A percentile compares a stretch with the other conserved stretches of the same genome.
Conservation (phyloP, 2,329 filamentous ascomycete genomes). For the Sclerotinia spermophila region DNA sequence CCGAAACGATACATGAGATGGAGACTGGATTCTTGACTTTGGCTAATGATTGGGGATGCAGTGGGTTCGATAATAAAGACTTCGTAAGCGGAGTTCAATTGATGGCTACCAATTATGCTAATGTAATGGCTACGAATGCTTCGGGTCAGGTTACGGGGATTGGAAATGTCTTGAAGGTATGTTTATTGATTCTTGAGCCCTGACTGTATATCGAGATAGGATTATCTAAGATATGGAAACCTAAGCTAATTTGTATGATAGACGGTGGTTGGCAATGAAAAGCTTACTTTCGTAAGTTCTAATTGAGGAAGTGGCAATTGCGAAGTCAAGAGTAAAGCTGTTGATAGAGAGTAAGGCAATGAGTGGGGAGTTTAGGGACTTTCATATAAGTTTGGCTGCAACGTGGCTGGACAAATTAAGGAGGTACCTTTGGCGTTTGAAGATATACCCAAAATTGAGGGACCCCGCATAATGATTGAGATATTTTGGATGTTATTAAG, state of each 20-base stretch:
- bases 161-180: conserved; percentile 45
- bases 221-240: neutral
- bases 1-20: too few species aligned
- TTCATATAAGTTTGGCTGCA: neutral
- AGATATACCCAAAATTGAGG: neutral
- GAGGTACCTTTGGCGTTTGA: neutral
- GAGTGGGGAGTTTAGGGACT: neutral
- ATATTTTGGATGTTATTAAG: neutral
- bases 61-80: conserved; percentile 52
- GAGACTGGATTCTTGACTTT: neutral
- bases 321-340: too few species aligned
- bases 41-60: neutral
- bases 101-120: conserved; percentile 51
- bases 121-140: conserved; percentile 49
- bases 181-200: neutral
- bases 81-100: conserved; percentile 56
- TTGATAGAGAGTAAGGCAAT: too few species aligned
- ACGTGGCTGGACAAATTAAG: too few species aligned
- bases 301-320: neutral
- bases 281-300: conserved; percentile 25
- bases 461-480: neutral
- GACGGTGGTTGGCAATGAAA: conserved; percentile 32
- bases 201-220: neutral
- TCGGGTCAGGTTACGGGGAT: conserved; percentile 49
- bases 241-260: conserved; percentile 19